Conservation (phyloP, 768 basidiomycete species). For the Harrya chromipes region DNA sequence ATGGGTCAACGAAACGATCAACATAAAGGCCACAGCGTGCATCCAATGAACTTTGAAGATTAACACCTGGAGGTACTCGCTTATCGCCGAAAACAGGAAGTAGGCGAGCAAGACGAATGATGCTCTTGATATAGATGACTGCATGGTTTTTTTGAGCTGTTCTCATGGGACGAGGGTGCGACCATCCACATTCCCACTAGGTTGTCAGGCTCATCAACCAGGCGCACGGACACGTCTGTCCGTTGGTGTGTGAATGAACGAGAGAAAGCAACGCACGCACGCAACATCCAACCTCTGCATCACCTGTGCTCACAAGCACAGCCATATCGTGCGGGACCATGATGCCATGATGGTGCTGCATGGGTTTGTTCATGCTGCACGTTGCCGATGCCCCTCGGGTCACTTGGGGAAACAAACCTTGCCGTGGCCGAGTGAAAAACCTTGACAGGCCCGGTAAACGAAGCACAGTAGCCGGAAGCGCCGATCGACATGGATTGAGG, state of each 20-base stretch:
- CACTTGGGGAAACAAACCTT: not conserved
- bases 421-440: not conserved
- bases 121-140: not conserved
- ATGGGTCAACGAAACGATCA: not conserved
- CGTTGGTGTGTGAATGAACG: not conserved
- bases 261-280: not conserved
- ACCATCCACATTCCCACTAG: not conserved
- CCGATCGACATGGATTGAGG: no score
- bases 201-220: not conserved
- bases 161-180: not conserved
- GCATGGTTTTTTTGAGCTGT: no score
- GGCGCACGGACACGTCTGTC: not conserved
- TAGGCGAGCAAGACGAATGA: not conserved
- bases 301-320: not conserved
- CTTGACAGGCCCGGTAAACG: no score
- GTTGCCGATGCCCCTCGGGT: not conserved
- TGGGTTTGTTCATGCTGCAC: not conserved
- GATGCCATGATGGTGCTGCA: not conserved
- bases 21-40: not conserved
- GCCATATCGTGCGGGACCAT: not conserved
- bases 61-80: not conserved
- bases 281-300: not conserved
- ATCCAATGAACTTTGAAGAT: not conserved
- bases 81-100: no score
- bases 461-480: no score